These are phyloP conservation scores for Parietaria judaica DNA, from an alignment of 306 rosid genomes.

Conservation along the genomic window DNA sequence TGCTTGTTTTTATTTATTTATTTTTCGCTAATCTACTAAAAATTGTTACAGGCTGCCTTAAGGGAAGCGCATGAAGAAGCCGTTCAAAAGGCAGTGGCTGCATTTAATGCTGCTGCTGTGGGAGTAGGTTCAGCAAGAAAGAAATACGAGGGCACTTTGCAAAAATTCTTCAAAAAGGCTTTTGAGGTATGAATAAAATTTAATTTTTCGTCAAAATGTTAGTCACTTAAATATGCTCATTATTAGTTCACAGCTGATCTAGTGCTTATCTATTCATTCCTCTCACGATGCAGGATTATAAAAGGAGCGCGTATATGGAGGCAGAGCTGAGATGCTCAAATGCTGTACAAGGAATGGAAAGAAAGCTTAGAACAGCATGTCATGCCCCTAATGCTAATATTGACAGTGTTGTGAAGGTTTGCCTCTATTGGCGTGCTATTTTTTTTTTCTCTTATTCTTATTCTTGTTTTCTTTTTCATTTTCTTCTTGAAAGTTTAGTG, in stretches of 20 bases:
- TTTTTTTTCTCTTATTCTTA: no score
- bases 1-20: neutral
- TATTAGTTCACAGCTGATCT: neutral
- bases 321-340: constrained; percentile 76
- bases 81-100: constrained; percentile 62
- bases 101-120: constrained; percentile 67
- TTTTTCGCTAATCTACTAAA: constrained; percentile 19
- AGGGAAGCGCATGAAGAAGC: constrained; percentile 92
- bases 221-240: neutral
- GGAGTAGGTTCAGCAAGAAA: constrained; percentile 83
- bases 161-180: constrained; percentile 61
- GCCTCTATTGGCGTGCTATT: neutral
- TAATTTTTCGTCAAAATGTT: no score
- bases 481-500: neutral
- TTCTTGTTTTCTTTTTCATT: neutral
- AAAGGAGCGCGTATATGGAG: constrained; percentile 71
- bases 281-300: constrained; percentile 57
- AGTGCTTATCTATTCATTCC: constrained; percentile 23
- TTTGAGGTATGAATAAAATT: constrained; percentile 50
- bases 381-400: constrained; percentile 70
- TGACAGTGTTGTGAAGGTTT: constrained; percentile 74
- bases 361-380: constrained; percentile 83
- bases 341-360: constrained; percentile 82
- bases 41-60: constrained; percentile 50
- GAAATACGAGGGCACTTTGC: constrained; percentile 67